Base-by-base conservation (phyloP, 306 rosid genomes). In the Gastrolobium villosum region DNA sequence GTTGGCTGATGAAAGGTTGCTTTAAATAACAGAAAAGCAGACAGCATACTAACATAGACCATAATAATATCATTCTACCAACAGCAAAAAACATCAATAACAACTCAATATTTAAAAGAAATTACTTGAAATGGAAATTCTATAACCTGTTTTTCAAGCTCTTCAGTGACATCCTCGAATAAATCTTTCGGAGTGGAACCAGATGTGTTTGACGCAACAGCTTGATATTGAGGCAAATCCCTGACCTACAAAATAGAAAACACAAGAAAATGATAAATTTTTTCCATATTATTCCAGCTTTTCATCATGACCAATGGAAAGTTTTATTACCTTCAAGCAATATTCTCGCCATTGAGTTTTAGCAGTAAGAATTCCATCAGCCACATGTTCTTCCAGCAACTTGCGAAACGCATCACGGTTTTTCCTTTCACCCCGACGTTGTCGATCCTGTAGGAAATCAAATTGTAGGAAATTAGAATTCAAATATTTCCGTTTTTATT, bases 141-240 rank as follows among this genome's bases (percentile, higher is more conserved):
- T 5, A 44, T 31, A 59, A 93, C 99, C 91, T 86, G 89, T 70
- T 89, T 91, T 81, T 93, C 97, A 70, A 96, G 87, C 40, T 87
- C 96, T 84, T 91, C 98, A 66, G 73, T 55, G n/a, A 90, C 90
- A 83, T 87, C 92, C 87, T 96, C 98, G 85, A 87, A 96, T 77
- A 96, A 79, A 81, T 96, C 99, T 82, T 84, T 96, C 1, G 99
- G 99, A 66, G 99, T 91, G 57, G 99, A 96, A 85, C 99, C 99
- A 50, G 93, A 87, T 55, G 86, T 75, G 78, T 96, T 96, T 37
- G 86, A 90, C 10, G 98, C 99, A 84, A 96, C 93, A 53, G 97
- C 98, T 85, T 87, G 94, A 80, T 96, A 96, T 69, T 93, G 97
- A 88, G 96, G 93, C 72, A 90, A 81, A 76, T 91, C 96, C 85